Conservation (phyloP, 495 filamentous ascomycete genomes). For the Astrothelium macrocarpum region DNA sequence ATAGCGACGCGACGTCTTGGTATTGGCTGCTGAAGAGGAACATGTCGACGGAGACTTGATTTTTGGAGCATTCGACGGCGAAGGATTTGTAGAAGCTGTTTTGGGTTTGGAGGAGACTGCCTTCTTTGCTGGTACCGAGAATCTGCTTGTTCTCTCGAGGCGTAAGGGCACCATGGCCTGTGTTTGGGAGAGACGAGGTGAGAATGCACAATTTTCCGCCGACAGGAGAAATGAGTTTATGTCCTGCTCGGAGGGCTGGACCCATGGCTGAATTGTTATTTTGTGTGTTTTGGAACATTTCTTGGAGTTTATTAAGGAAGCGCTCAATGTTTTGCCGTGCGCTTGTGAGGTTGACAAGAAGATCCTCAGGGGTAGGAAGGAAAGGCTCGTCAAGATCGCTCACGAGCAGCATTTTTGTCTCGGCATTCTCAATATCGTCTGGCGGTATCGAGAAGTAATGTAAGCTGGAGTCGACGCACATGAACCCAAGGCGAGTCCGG, state of each 20-base stretch:
- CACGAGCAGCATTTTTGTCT: constrained; percentile 85
- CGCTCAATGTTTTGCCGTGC: constrained; percentile 81
- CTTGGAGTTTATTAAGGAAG: constrained; percentile 83
- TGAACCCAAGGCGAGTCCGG: constrained; percentile 84
- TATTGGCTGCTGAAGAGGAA: constrained; percentile 97
- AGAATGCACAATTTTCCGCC: constrained; percentile 92
- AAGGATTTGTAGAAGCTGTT: constrained; percentile 99
- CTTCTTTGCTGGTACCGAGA: constrained; percentile 88
- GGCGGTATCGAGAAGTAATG: constrained; percentile 93
- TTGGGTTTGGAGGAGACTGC: constrained; percentile 72
- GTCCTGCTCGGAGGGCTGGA: constrained; percentile 80
- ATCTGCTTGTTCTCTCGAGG: constrained; percentile 96
- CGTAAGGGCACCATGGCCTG: constrained; percentile 81
- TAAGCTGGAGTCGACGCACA: constrained; percentile 88
- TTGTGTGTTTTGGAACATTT: constrained; percentile 93
- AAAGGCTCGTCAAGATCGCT: constrained; percentile 97
- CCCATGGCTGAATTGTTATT: constrained; percentile 84
- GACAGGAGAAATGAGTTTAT: constrained; percentile 86
- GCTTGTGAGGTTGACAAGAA: constrained; percentile 85
- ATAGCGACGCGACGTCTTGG: constrained; percentile 91
- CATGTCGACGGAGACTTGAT: constrained; percentile 98
- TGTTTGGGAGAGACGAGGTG: constrained; percentile 79
- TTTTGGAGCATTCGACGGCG: constrained; percentile 96
- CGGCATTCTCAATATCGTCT: constrained; percentile 70
- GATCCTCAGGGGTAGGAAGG: constrained; percentile 82